phyloP scores from a whole-genome alignment of 1,284 basidiomycete species.

The Nidula niveotomentosa region DNA sequence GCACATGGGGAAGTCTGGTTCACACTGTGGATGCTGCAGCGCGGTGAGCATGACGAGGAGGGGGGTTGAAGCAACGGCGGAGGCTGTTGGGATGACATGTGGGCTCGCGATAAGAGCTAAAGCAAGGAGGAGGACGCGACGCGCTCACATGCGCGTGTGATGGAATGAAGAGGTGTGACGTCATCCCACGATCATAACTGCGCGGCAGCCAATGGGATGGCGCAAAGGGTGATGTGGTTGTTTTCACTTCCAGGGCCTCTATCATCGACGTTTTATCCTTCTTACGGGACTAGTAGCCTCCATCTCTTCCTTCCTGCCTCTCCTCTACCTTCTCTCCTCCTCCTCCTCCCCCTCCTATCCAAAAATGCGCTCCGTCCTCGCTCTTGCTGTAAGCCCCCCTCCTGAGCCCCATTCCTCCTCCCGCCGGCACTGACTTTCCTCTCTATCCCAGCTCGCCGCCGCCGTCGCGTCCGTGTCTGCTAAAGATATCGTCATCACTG shows the following conservation, averaged over 20 bases:
- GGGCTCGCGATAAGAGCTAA: too few relatives aligned
- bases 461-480: slow-evolving; percentile 20
- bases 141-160: neutral
- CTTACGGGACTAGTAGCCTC: neutral
- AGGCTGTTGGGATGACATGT: neutral
- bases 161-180: neutral
- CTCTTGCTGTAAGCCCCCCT: neutral
- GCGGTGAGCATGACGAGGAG: neutral
- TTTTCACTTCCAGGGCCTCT: too few relatives aligned
- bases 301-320: neutral
- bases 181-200: neutral
- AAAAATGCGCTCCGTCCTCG: neutral
- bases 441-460: slow-evolving; percentile 7
- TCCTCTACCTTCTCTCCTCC: neutral
- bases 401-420: neutral
- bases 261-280: too few relatives aligned
- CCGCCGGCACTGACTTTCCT: neutral
- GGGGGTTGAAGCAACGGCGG: neutral
- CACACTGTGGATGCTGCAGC: neutral
- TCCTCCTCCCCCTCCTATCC: neutral
- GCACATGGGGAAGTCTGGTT: neutral
- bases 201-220: neutral
- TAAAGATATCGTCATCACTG: slow-evolving; percentile 41
- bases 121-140: too few relatives aligned
- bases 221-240: neutral